A percentile compares a stretch with the other conserved stretches of the same genome.
Evolutionary conservation across 2,329 filamentous ascomycete species (phyloP).

Genomic region (Alternaria rosae): DNA sequence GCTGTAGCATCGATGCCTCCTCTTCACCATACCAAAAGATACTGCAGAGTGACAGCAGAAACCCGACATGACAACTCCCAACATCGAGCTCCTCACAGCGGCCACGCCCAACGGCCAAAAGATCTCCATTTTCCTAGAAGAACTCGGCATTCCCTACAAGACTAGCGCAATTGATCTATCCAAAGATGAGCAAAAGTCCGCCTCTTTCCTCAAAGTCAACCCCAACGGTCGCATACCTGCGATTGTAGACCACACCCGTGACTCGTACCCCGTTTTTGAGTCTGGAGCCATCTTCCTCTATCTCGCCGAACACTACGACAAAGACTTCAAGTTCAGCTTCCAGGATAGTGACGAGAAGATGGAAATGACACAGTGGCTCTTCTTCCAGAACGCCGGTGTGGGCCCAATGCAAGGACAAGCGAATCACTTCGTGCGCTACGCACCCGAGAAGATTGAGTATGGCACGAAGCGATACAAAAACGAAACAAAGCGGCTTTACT

Average conservation of each 20-base stretch:
- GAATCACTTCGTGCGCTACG: slow-evolving; percentile 80
- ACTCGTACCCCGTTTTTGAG: slow-evolving; percentile 77
- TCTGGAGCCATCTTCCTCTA: slow-evolving; percentile 83
- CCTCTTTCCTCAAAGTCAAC: slow-evolving; percentile 85
- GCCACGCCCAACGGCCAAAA: slow-evolving; percentile 89
- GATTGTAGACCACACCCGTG: slow-evolving; percentile 74
- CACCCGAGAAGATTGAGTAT: slow-evolving; percentile 79
- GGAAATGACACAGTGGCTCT: slow-evolving; percentile 77
- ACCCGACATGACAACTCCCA: slow-evolving; percentile 36
- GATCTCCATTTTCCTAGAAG: slow-evolving; percentile 80
- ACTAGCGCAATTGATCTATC: slow-evolving; percentile 63
- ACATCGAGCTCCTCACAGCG: slow-evolving; percentile 77
- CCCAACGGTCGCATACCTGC: slow-evolving; percentile 90
- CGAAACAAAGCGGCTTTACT: slow-evolving; percentile 81
- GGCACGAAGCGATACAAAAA: slow-evolving; percentile 80
- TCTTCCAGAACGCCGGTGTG: slow-evolving; percentile 74
- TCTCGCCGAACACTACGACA: slow-evolving; percentile 79
- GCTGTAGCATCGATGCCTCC: not conserved
- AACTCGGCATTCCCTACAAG: slow-evolving; percentile 63
- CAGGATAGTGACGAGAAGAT: slow-evolving; percentile 76
- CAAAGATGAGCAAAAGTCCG: slow-evolving; percentile 77
- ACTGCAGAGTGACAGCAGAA: not conserved
- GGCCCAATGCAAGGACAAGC: slow-evolving; percentile 82
- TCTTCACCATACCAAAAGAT: not conserved
- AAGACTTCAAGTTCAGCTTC: slow-evolving; percentile 79